Evolutionary conservation across 202 grass and related monocot genomes (phyloP).

Genomic region (Alloteropsis angusta): DNA sequence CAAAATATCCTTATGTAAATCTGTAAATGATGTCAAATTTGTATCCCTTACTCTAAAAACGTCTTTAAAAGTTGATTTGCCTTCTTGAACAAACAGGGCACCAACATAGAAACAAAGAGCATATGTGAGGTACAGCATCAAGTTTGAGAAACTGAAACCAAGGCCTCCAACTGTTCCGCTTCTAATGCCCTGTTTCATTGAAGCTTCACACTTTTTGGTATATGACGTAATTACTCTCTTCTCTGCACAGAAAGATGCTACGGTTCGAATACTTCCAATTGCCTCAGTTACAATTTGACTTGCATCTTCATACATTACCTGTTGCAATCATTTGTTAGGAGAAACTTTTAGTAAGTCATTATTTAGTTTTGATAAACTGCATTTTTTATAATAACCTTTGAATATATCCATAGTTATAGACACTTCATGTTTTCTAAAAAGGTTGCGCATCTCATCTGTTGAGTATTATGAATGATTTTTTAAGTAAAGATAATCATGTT

Average conservation of each 20-base stretch:
- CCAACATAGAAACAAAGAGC: slow-evolving; percentile 89
- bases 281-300: slow-evolving; percentile 81
- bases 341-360: neutral
- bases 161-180: slow-evolving; percentile 59
- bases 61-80: slow-evolving; percentile 52
- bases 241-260: slow-evolving; percentile 88
- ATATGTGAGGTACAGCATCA: slow-evolving; percentile 62
- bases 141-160: slow-evolving; percentile 62
- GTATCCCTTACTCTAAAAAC: slow-evolving; percentile 57
- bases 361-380: neutral
- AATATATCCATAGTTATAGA: neutral
- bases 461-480: neutral
- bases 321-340: slow-evolving; percentile 1
- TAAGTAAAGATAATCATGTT: neutral
- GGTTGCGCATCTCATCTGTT: neutral
- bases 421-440: neutral
- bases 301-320: slow-evolving; percentile 90
- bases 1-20: slow-evolving; percentile 10
- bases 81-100: slow-evolving; percentile 47
- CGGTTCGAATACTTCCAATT: slow-evolving; percentile 58
- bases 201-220: slow-evolving; percentile 51
- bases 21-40: slow-evolving; percentile 20
- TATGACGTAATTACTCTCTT: slow-evolving; percentile 58
- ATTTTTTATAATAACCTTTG: neutral
- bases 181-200: slow-evolving; percentile 56